Conservation (phyloP, 73 alveolate species). For the Symbiodinium pilosum region DNA sequence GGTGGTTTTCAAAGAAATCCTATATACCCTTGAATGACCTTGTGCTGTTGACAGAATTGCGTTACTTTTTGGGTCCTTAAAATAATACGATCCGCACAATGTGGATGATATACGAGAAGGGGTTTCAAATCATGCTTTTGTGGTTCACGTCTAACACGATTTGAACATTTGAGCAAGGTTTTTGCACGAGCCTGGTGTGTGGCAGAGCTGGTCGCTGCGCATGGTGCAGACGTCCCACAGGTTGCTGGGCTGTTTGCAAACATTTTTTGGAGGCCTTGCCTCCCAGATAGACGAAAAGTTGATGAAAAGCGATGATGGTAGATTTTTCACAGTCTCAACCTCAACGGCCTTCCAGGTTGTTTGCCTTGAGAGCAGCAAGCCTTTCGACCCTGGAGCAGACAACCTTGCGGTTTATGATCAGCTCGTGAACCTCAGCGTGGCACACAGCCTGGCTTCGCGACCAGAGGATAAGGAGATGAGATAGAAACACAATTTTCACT, state of each 20-base stretch:
- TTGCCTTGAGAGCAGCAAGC: background rate
- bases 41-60: too few relatives aligned
- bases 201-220: constrained; percentile 65
- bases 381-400: constrained; percentile 35
- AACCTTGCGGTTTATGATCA: constrained; percentile 15
- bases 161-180: too few relatives aligned
- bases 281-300: too few relatives aligned
- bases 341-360: too few relatives aligned
- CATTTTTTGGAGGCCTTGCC: background rate
- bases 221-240: constrained; percentile 39
- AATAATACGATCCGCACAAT: too few relatives aligned
- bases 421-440: constrained; percentile 39
- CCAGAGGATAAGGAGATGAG: constrained; percentile 36
- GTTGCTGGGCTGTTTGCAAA: background rate
- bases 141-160: too few relatives aligned
- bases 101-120: too few relatives aligned
- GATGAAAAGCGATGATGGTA: too few relatives aligned
- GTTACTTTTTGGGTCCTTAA: too few relatives aligned
- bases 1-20: too few relatives aligned
- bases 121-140: too few relatives aligned
- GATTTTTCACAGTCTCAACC: background rate
- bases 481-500: background rate
- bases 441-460: constrained; percentile 37
- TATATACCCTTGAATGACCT: too few relatives aligned
- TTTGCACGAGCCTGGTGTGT: constrained; percentile 39